Evolutionary conservation across 345 rosid species (phyloP).

Genomic region (Eucalyptus paniculata): DNA sequence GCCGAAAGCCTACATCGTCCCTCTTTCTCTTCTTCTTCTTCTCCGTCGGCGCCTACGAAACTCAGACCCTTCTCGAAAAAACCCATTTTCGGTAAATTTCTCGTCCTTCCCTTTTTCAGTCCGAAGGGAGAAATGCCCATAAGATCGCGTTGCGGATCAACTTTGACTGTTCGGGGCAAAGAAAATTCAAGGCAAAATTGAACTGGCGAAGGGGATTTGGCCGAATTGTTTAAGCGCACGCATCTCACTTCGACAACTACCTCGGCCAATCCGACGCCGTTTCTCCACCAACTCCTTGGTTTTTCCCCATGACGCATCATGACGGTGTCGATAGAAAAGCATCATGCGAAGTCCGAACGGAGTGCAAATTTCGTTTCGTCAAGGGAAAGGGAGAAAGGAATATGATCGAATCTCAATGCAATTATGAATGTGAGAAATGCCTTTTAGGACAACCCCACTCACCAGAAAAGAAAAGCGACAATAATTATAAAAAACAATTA

Average conservation of each 20-base stretch:
- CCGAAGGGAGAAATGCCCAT: neutral
- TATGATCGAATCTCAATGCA: neutral
- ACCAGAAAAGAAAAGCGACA: neutral
- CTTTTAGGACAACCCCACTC: neutral
- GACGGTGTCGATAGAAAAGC: neutral
- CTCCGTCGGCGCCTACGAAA: neutral
- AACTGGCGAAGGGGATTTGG: neutral
- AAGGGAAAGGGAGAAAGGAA: neutral
- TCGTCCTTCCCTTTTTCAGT: neutral
- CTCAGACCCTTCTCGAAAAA: neutral
- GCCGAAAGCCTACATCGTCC: neutral
- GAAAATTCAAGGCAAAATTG: neutral
- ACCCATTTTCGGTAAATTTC: neutral
- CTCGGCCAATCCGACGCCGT: neutral
- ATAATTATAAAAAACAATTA: neutral
- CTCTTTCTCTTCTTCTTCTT: neutral
- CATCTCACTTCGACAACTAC: neutral
- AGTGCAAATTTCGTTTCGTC: neutral
- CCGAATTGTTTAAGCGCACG: neutral
- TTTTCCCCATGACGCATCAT: neutral
- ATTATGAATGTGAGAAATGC: neutral
- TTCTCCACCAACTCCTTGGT: neutral
- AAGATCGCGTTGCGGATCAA: neutral
- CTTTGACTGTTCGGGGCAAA: neutral
- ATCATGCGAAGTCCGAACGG: neutral